Conservation (phyloP, 1,284 basidiomycete species). For the Malassezia slooffiae region DNA sequence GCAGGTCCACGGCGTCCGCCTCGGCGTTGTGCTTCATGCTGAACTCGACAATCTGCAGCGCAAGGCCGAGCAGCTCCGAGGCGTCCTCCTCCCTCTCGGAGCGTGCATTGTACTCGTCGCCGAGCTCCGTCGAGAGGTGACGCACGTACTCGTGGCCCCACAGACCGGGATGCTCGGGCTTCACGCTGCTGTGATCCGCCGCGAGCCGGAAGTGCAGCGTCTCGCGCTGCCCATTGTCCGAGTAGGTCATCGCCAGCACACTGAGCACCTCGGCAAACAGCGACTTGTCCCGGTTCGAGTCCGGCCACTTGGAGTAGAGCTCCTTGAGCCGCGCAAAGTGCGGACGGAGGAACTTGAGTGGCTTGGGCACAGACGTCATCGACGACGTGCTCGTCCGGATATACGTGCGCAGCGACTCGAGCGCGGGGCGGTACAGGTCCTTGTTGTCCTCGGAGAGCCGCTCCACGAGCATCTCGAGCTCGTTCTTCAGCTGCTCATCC, state of each 20-base stretch:
- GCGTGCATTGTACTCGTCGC: conserved; percentile 68
- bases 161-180: conserved; percentile 62
- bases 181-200: conserved; percentile 22
- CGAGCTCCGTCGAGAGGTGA: conserved; percentile 89
- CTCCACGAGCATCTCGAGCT: conserved; percentile 95
- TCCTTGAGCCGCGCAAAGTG: conserved; percentile 69
- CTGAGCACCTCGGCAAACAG: conserved; percentile 97
- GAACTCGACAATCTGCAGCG: conserved; percentile 78
- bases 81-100: conserved; percentile 25
- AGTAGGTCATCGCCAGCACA: conserved; percentile 99
- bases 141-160: conserved; percentile 99
- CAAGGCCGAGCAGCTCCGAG: conserved; percentile 54
- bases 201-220: conserved; percentile 55
- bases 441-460: conserved; percentile 81
- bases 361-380: conserved; percentile 99
- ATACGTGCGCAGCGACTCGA: conserved; percentile 84
- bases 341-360: conserved; percentile 92
- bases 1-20: conserved; percentile 90
- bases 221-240: conserved; percentile 85
- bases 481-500: conserved; percentile 82
- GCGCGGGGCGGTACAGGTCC: conserved; percentile 71
- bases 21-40: conserved; percentile 90
- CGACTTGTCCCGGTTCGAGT: conserved; percentile 53
- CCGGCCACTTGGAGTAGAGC: conserved; percentile 35
- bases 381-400: conserved; percentile 95